Evolutionary conservation across 352 stramenopile genomes (phyloP), one percentile per base, ranked within the genome.

Genomic region (Pythium monospermum): DNA sequence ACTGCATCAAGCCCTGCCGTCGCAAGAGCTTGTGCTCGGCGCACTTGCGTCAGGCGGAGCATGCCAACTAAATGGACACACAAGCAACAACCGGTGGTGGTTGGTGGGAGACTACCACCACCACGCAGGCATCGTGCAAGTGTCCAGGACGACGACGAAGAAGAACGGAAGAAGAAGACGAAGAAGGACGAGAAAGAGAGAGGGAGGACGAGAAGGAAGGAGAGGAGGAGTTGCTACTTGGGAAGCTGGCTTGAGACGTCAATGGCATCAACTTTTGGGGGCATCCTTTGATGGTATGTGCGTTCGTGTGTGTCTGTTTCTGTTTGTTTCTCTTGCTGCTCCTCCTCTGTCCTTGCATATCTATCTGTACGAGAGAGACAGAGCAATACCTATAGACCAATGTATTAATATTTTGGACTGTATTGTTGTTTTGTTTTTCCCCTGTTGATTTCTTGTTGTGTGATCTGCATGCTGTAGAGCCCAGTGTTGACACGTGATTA

Each of bases 21-120:
- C 76, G 82, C 53, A 87, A 91, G 66, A 76, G 81, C 16, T 63
- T 91, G 44, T 94, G 83, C 73, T 92, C 83, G 21, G 76, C 77
- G 42, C 83, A 94, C 54, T 57, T 90, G 58, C 68, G 64, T 40
- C 65, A 80, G 52, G 7, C 59, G 33, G 59, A 68, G 39, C 43
- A 56, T 48, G 69, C n/a, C n/a, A n/a, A n/a, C n/a, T n/a, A n/a
- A n/a, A n/a, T n/a, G n/a, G n/a, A n/a, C n/a, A n/a, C n/a, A n/a
- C n/a, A n/a, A n/a, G n/a, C n/a, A n/a, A n/a, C n/a, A n/a, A n/a
- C n/a, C n/a, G n/a, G n/a, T n/a, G n/a, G n/a, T n/a, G n/a, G n/a
- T n/a, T n/a, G n/a, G n/a, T n/a, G n/a, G n/a, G n/a, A n/a, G n/a
- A n/a, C n/a, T n/a, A n/a, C n/a, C n/a, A n/a, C n/a, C n/a, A n/a